Evolutionary conservation across 192 early-diverging fungal genomes (phyloP).

Genomic region (Bifiguratus adelaidae): DNA sequence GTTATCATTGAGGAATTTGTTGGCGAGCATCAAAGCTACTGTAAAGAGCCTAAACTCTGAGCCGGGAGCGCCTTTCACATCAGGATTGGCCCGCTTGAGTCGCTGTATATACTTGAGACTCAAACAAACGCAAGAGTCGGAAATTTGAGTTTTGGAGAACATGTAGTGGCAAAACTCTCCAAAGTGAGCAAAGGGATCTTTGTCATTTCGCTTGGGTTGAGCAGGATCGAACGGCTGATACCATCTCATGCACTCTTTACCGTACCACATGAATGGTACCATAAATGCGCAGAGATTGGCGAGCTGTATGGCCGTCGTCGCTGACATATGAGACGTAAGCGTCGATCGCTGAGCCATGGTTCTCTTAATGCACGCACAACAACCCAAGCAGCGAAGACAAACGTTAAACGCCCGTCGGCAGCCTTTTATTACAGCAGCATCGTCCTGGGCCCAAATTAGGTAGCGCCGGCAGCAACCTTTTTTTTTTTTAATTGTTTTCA

Average conservation of each 20-base stretch:
- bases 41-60: conserved; percentile 78
- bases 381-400: no score
- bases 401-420: no score
- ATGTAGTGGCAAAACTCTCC: conserved; percentile 38
- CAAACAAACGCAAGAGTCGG: conserved; percentile 48
- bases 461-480: no score
- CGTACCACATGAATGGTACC: conserved; percentile 23
- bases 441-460: no score
- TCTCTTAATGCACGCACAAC: no score
- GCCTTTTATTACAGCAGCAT: no score
- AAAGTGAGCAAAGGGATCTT: conserved; percentile 14
- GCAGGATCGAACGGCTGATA: background rate
- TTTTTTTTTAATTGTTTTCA: no score
- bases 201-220: background rate
- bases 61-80: conserved; percentile 49
- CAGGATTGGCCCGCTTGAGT: conserved; percentile 39
- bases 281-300: conserved; percentile 19
- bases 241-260: background rate
- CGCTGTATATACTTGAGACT: conserved; percentile 54
- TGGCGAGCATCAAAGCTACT: conserved; percentile 76
- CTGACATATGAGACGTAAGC: no score
- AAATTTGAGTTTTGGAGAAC: conserved; percentile 46
- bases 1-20: conserved; percentile 83
- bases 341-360: no score
- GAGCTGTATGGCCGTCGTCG: no score